phyloP scores from a whole-genome alignment of 345 rosid genomes.

The Syzygium aromaticum region DNA sequence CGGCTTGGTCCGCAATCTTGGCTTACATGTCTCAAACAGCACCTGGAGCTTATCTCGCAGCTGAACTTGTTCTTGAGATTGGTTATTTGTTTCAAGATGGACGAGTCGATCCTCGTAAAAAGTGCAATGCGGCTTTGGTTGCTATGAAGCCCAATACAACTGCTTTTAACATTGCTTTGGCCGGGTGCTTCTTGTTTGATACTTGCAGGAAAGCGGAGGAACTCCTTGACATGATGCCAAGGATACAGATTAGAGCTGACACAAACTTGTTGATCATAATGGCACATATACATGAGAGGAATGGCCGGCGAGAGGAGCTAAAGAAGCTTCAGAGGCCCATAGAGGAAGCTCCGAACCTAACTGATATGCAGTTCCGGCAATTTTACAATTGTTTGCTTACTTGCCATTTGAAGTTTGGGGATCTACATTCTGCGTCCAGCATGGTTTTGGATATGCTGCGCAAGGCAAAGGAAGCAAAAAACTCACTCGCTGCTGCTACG shows the following conservation, averaged over 20 bases:
- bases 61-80: slow-evolving; percentile 84
- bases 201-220: slow-evolving; percentile 87
- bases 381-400: slow-evolving; percentile 67
- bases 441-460: slow-evolving; percentile 89
- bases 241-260: slow-evolving; percentile 51
- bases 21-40: slow-evolving; percentile 64
- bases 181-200: slow-evolving; percentile 74
- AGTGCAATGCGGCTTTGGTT: slow-evolving; percentile 66
- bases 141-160: slow-evolving; percentile 81
- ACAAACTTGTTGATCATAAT: slow-evolving; percentile 51
- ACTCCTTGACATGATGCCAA: slow-evolving; percentile 76
- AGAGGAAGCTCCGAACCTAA: slow-evolving; percentile 63
- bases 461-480: slow-evolving; percentile 65
- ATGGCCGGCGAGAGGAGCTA: slow-evolving; percentile 76
- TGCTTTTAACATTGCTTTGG: slow-evolving; percentile 64
- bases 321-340: slow-evolving; percentile 80
- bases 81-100: slow-evolving; percentile 69
- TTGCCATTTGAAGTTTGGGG: slow-evolving; percentile 82
- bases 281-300: slow-evolving; percentile 84
- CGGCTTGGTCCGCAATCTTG: slow-evolving; percentile 69
- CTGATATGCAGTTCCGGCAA: slow-evolving; percentile 63
- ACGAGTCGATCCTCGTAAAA: slow-evolving; percentile 78
- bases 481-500: slow-evolving; percentile 62
- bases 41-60: slow-evolving; percentile 75
- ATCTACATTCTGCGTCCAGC: slow-evolving; percentile 65